Base-by-base conservation (phyloP, 192 early-diverging fungal species). In the Entophlyctis luteolus region DNA sequence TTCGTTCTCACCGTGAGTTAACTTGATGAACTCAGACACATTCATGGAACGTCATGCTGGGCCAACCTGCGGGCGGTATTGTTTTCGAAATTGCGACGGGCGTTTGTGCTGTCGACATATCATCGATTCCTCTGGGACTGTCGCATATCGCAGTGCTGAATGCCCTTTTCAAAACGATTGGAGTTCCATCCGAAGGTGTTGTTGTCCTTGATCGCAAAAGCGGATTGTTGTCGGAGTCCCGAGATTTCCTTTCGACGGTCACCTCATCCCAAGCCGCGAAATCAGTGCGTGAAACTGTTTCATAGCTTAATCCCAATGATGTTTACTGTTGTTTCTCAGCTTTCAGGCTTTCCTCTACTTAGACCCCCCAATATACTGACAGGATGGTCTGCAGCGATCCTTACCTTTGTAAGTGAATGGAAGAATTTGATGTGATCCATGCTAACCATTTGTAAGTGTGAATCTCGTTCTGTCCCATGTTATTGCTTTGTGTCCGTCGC, bases 291-390 rank as follows among this genome's bases (percentile, higher is more conserved):
- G n/a, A 34, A 57, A n/a, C 16, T 32, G 50, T n/a, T 10, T 53
- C 23, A 53, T n/a, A 10, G 0, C 50, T 53, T 27, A 53, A 8
- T 60, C 37, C 16, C 14, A 22, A 60, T 37, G 8, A n/a, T n/a
- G n/a, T n/a, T n/a, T n/a, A n/a, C n/a, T n/a, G n/a, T n/a, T n/a
- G n/a, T n/a, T n/a, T n/a, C n/a, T 45, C 5, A 32, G 14, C 23
- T 60, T 60, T 45, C 58, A 37, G 18, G 6, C 22, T 2, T 60
- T 60, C 37, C 39, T 38, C 25, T n/a, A n/a, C n/a, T n/a, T n/a
- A n/a, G n/a, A n/a, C 60, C 60, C 14, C 60, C 60, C n/a, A 47
- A 49, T 50, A 18, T 63, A 14, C 47, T 63, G 8, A 49, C 60
- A 31, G 60, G 60, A 8, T 63, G 42, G 60, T 10, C 23, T 2